These are phyloP conservation scores for Euphorbia celastroides DNA, from an alignment of 441 rosid species.

Conservation along the genomic window DNA sequence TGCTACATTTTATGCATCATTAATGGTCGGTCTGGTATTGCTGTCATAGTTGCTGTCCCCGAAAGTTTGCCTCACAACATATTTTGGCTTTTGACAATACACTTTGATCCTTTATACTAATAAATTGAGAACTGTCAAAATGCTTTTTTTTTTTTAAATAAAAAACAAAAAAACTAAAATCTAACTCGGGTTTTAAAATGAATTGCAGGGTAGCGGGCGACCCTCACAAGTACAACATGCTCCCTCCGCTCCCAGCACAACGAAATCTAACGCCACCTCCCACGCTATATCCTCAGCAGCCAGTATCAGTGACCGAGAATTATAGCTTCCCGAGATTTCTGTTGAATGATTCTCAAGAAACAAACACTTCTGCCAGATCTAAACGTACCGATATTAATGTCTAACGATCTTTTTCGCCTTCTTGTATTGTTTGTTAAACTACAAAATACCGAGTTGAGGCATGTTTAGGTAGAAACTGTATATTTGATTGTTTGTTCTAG, in stretches of 20 bases:
- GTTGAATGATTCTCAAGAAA: slow-evolving; percentile 42
- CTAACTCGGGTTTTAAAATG: neutral
- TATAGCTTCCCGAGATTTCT: slow-evolving; percentile 73
- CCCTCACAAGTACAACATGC: slow-evolving; percentile 55
- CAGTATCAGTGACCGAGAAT: slow-evolving; percentile 57
- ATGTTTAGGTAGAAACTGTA: slow-evolving; percentile 17
- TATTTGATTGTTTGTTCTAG: slow-evolving; percentile 14
- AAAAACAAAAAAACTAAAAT: no score
- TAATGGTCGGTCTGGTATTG: no score
- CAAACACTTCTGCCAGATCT: slow-evolving; percentile 49
- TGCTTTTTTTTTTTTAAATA: no score
- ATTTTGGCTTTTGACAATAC: no score
- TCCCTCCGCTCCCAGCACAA: slow-evolving; percentile 93
- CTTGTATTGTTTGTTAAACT: slow-evolving; percentile 5
- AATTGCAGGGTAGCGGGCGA: slow-evolving; percentile 55
- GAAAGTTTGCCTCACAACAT: no score
- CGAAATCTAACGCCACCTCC: slow-evolving; percentile 94
- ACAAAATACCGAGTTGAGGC: neutral
- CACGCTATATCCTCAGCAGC: slow-evolving; percentile 91
- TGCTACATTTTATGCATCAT: neutral
- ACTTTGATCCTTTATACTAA: no score
- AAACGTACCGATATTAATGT: slow-evolving; percentile 87
- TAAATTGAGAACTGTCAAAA: no score
- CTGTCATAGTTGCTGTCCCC: no score
- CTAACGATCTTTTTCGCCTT: slow-evolving; percentile 16